Base-by-base conservation (phyloP, 2,329 filamentous ascomycete species). In the Epichloe hybrida region DNA sequence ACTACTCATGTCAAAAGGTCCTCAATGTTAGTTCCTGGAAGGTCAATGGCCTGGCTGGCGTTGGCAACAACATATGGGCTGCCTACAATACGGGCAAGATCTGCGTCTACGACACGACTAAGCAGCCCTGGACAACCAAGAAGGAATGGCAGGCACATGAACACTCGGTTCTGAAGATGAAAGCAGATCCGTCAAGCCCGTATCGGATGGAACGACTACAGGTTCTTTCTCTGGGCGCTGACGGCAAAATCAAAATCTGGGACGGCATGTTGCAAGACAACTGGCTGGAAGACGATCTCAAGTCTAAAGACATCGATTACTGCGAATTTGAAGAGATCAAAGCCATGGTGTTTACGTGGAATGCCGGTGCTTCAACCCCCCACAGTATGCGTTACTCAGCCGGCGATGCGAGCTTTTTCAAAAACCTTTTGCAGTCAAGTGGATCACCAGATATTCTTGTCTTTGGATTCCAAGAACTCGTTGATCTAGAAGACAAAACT, bases 401-500 rank as follows among this genome's bases (percentile, higher is more conserved):
- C 60, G 79, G 78, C 49, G 88, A 95, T 60, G 78, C 79, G 11
- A 74, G 76, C 42, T 97, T 97, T 65, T 86, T 97, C 61, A 81
- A 82, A 56, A 81, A 91, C 52, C 76, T 95, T 15, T 73, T 98
- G 27, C 79, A 83, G 56, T 79, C 78, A n/a, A 83, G 85, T 54
- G 78, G 84, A 39, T 81, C 85, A 7, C 88, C 93, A 0, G 93
- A 97, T 58, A 89, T 98, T 47, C 70, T 97, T 2, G 80, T 97
- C 1, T 98, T 98, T 72, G 91, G 90, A 1, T 98, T 98, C 66
- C 93, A 98, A 66, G 93, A 98, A 67, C 76, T 98, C n/a, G 93
- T 98, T 4, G 93, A 98, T 62, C 74, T 98, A 7, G 93, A 98
- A 65, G 88, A 98, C 69, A 97, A 97, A 71, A 94, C 90, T 58